Base-by-base conservation (phyloP, 768 basidiomycete genomes). In the Rhodotorula graminis region DNA sequence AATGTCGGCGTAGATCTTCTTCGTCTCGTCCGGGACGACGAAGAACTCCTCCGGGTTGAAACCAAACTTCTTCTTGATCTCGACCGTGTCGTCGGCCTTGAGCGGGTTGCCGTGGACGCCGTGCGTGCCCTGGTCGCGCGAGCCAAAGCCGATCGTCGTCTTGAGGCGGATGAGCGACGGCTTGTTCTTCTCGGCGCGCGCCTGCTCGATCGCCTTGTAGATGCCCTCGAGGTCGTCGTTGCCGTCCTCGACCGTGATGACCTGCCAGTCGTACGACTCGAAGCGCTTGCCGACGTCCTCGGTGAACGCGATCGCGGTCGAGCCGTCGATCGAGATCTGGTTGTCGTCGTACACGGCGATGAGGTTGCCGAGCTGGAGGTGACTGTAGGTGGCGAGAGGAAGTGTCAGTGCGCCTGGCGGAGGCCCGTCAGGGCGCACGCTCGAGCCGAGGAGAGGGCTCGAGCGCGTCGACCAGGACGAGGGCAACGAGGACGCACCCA, bases 281-380 rank as follows among this genome's bases (percentile, higher is more conserved):
- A 93, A 96, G 67, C 94, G 88, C 80, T 89, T 87, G 77, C 86
- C 87, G 67, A 95, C 92, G 78, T 96, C 87, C 82, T 97, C 94
- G 56, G 94, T 97, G 85, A 97, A 97, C 27, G 94, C 90, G 68
- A 89, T 85, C 68, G 87, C 87, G 75, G 93, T 97, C 82, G 92
- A 87, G 74, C 94, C 94, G 80, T 97, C 94, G 78, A 97, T 96
- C 74, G 94, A 92, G 81, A 97, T 97, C 81, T 93, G 91, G 84
- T 97, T 96, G 83, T 96, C 93, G 79, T 97, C 94, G 82, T 94
- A 96, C 79, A 96, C 85, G 69, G 90, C 91, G 79, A 97, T 89
- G 78, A 97, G 85, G 83, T 94, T 96, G 67, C 91, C 93, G 55
- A 97, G 86, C 81, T 93, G 88, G 78, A 96, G 85, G 83, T 97